A percentile compares a stretch with the other conserved stretches of the same genome.
Conservation (phyloP, 768 basidiomycete species). For the Cytidiella melzeri region DNA sequence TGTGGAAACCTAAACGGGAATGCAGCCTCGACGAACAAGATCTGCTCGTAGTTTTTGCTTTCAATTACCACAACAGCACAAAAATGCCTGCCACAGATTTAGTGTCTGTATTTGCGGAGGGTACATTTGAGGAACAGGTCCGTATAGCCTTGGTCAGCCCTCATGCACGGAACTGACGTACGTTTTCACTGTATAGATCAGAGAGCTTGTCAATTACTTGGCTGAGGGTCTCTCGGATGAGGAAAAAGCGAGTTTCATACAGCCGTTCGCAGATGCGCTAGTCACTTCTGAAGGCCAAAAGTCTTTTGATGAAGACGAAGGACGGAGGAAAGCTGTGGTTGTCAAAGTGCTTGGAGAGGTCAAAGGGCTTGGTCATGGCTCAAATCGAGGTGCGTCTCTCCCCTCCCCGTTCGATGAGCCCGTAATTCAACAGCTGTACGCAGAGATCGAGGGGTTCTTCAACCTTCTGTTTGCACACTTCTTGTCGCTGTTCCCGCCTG, state of each 20-base stretch:
- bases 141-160: not conserved
- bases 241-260: conserved; percentile 53
- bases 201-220: conserved; percentile 73
- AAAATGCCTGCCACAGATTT: conserved; percentile 68
- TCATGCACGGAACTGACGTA: conserved; percentile 1
- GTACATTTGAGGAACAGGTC: conserved; percentile 86
- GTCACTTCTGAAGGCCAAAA: conserved; percentile 44
- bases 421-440: conserved; percentile 2
- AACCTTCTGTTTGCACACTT: conserved; percentile 75
- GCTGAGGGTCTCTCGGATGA: conserved; percentile 62
- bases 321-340: conserved; percentile 49
- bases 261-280: conserved; percentile 60
- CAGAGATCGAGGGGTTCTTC: conserved; percentile 86
- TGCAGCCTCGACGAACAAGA: not conserved
- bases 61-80: not conserved
- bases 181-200: conserved; percentile 48
- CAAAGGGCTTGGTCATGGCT: conserved; percentile 67
- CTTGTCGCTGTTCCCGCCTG: conserved; percentile 49
- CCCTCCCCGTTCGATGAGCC: not conserved
- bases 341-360: conserved; percentile 54
- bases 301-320: conserved; percentile 48
- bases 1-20: not conserved
- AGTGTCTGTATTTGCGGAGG: conserved; percentile 80
- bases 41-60: not conserved
- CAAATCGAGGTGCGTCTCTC: conserved; percentile 57